Evolutionary conservation across 2,329 filamentous ascomycete genomes (phyloP).

Genomic region (Aspergillus latus): DNA sequence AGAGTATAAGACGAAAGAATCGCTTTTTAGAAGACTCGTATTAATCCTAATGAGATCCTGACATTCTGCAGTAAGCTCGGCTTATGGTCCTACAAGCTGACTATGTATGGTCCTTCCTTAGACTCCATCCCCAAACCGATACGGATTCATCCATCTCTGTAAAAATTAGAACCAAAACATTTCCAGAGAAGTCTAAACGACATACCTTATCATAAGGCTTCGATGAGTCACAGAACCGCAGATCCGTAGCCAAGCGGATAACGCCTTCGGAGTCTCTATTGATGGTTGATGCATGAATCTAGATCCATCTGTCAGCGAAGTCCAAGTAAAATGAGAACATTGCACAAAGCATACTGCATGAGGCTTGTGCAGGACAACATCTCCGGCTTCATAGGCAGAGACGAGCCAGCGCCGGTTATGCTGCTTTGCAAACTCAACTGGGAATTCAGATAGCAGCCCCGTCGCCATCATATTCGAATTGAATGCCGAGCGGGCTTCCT

Average conservation of each 20-base stretch:
- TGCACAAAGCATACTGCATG: slow-evolving; percentile 30
- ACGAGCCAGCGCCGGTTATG: slow-evolving; percentile 52
- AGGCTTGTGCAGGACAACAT: slow-evolving; percentile 48
- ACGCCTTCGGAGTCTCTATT: slow-evolving; percentile 54
- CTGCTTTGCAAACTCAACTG: slow-evolving; percentile 46
- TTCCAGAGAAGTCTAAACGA: neutral
- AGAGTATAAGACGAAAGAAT: too few relatives aligned
- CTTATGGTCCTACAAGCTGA: too few relatives aligned
- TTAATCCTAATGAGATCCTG: too few relatives aligned
- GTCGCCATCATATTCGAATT: slow-evolving; percentile 61
- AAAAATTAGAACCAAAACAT: neutral
- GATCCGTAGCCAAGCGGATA: slow-evolving; percentile 57
- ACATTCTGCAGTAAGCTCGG: too few relatives aligned
- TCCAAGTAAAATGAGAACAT: neutral
- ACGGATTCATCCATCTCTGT: slow-evolving; percentile 43
- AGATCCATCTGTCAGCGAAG: neutral
- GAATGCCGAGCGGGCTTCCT: slow-evolving; percentile 54
- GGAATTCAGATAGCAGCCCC: slow-evolving; percentile 54
- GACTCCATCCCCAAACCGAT: slow-evolving; percentile 35
- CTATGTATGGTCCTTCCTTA: too few relatives aligned
- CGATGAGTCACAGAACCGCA: slow-evolving; percentile 56
- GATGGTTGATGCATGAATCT: slow-evolving; percentile 60
- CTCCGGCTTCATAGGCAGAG: slow-evolving; percentile 55
- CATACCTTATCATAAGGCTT: slow-evolving; percentile 51
- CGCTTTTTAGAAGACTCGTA: too few relatives aligned